Conservation (phyloP, 805 yeast species). For the Candida awuae region DNA sequence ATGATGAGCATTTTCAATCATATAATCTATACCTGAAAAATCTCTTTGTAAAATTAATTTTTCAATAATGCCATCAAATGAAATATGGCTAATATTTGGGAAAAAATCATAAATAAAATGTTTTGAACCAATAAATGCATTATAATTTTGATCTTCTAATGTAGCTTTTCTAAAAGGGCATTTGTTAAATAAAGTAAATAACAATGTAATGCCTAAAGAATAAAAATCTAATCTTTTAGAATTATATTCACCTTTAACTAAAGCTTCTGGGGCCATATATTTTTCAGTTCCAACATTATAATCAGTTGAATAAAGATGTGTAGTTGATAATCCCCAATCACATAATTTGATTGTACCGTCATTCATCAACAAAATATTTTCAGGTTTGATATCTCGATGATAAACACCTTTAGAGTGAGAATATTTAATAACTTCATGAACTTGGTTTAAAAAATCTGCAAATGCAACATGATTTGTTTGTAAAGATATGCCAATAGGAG, state of each 20-base stretch:
- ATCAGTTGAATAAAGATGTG: conserved; percentile 24
- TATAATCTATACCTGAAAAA: conserved; percentile 26
- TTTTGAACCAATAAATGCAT: conserved; percentile 33
- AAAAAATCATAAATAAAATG: conserved; percentile 42
- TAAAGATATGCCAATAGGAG: conserved; percentile 20
- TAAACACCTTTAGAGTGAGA: conserved; percentile 53
- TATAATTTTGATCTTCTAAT: conserved; percentile 35
- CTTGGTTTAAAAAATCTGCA: conserved; percentile 36
- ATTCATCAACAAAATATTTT: conserved; percentile 49
- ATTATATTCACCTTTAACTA: conserved; percentile 29
- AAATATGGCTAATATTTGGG: conserved; percentile 36
- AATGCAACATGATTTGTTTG: conserved; percentile 22
- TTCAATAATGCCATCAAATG: conserved; percentile 35
- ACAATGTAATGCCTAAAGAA: conserved; percentile 46
- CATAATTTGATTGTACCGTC: conserved; percentile 52
- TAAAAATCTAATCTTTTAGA: conserved; percentile 44
- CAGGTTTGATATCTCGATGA: conserved; percentile 71
- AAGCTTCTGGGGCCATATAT: conserved; percentile 50
- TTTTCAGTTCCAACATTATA: conserved; percentile 49
- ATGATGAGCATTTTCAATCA: conserved; percentile 25
- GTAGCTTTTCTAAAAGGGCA: conserved; percentile 42
- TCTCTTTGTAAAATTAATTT: conserved; percentile 36
- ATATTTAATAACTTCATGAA: conserved; percentile 42
- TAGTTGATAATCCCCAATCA: conserved; percentile 67
- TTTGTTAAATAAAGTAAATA: conserved; percentile 44